Conservation (phyloP, 768 basidiomycete species). For the Sutorius australiensis region DNA sequence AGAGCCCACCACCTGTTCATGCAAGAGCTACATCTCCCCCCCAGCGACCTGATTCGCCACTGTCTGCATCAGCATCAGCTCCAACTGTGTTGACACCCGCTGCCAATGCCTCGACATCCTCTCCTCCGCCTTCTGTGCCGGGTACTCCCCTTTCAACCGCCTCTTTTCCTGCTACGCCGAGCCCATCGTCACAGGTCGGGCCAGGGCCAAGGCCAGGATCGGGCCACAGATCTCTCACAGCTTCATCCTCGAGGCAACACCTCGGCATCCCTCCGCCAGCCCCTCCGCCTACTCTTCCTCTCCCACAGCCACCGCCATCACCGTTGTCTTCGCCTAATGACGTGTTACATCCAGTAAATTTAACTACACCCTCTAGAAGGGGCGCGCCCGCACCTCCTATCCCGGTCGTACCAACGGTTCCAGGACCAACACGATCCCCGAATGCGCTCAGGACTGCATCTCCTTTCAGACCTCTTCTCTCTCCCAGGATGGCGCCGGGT, state of each 20-base stretch:
- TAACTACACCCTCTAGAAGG: conserved; percentile 7
- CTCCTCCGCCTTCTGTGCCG: conserved; percentile 19
- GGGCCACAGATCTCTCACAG: conserved; percentile 6
- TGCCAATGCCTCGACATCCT: conserved; percentile 2
- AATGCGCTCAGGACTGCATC: conserved; percentile 16
- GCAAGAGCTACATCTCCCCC: conserved; percentile 4
- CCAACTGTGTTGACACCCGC: conserved; percentile 4
- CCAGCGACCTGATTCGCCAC: conserved; percentile 11
- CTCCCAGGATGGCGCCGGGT: conserved; percentile 9
- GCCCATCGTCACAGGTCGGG: background rate
- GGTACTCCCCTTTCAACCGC: conserved; percentile 18
- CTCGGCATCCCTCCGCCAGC: conserved; percentile 27
- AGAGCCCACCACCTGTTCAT: conserved; percentile 27
- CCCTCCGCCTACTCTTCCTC: conserved; percentile 30
- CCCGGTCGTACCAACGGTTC: conserved; percentile 10
- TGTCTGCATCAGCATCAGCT: conserved; percentile 4
- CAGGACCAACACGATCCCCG: conserved; percentile 13
- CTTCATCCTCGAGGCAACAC: conserved; percentile 25
- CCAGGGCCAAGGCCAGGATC: conserved; percentile 2
- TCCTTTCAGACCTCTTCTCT: conserved; percentile 21
- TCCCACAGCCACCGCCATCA: conserved; percentile 27
- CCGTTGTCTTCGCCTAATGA: conserved; percentile 4
- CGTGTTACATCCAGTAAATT: background rate
- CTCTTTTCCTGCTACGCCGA: conserved; percentile 4
- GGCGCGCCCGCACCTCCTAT: conserved; percentile 13